A percentile compares a stretch with the other conserved stretches of the same genome.
These are phyloP conservation scores for Arbutus unedo DNA, from an alignment of 148 eudicot species.

Conservation along the genomic window DNA sequence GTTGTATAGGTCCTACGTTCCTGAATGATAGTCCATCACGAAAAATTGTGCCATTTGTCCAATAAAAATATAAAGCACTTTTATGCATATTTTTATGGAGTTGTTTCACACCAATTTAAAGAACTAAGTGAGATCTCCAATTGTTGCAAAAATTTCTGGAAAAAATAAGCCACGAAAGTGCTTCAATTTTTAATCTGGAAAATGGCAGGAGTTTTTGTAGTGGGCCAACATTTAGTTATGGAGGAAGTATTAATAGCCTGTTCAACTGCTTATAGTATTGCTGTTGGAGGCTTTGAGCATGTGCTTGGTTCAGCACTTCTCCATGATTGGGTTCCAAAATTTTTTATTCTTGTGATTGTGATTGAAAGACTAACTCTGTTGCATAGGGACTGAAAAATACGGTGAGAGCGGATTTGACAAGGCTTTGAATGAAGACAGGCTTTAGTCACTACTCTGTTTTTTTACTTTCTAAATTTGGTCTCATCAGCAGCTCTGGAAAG, in stretches of 20 bases:
- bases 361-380: not conserved
- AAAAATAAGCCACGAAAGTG: too few species aligned
- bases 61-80: too few species aligned
- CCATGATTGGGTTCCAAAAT: not conserved
- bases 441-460: not conserved
- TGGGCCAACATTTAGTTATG: too few species aligned
- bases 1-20: not conserved
- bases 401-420: not conserved
- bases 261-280: not conserved
- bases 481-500: not conserved
- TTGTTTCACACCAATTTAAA: too few species aligned
- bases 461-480: not conserved
- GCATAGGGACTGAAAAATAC: too few species aligned
- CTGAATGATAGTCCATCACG: too few species aligned
- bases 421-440: not conserved
- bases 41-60: too few species aligned
- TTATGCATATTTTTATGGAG: too few species aligned
- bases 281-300: not conserved
- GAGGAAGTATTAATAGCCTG: not conserved
- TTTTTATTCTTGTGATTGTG: not conserved
- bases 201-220: too few species aligned
- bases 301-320: not conserved
- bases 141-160: too few species aligned
- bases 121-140: too few species aligned
- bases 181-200: too few species aligned